Conservation (phyloP, 2,329 filamentous ascomycete genomes). For the Pseudopithomyces maydicus region DNA sequence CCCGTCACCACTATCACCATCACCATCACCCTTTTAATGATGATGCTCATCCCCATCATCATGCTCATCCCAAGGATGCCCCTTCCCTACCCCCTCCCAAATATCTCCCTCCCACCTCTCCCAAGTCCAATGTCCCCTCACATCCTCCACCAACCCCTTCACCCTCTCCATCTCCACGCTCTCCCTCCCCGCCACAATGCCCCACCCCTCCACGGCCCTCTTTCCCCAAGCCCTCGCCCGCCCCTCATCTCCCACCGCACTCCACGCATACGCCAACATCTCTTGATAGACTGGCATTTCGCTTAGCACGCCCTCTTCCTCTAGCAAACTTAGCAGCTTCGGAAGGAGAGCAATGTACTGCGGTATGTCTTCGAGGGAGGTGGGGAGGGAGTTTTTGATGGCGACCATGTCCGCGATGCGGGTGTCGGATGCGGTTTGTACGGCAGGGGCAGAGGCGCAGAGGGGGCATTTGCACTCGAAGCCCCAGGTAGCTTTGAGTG, state of each 20-base stretch:
- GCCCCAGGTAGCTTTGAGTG: slow-evolving; percentile 29
- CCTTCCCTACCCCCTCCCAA: slow-evolving; percentile 20
- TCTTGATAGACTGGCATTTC: slow-evolving; percentile 37
- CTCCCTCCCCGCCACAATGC: slow-evolving; percentile 29
- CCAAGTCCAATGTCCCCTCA: slow-evolving; percentile 33
- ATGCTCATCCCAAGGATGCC: slow-evolving; percentile 12
- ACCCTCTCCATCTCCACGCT: slow-evolving; percentile 32
- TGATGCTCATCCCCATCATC: background rate
- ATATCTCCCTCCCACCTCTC: slow-evolving; percentile 28
- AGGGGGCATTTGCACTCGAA: slow-evolving; percentile 39
- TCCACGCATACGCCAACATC: slow-evolving; percentile 40
- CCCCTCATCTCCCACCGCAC: slow-evolving; percentile 28
- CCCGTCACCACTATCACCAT: no score
- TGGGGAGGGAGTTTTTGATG: slow-evolving; percentile 30
- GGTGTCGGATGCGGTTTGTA: slow-evolving; percentile 26
- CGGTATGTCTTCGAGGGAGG: slow-evolving; percentile 19
- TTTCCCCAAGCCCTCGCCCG: slow-evolving; percentile 35
- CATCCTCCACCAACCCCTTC: slow-evolving; percentile 26
- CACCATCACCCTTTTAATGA: no score
- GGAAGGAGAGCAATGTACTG: slow-evolving; percentile 30
- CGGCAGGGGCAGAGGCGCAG: slow-evolving; percentile 24
- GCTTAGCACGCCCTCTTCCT: slow-evolving; percentile 31
- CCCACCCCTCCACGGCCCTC: slow-evolving; percentile 30
- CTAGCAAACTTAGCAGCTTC: slow-evolving; percentile 27
- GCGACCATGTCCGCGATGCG: slow-evolving; percentile 32